Conservation (phyloP, 75 land plant genomes). For the Pinus tabuliformis region DNA sequence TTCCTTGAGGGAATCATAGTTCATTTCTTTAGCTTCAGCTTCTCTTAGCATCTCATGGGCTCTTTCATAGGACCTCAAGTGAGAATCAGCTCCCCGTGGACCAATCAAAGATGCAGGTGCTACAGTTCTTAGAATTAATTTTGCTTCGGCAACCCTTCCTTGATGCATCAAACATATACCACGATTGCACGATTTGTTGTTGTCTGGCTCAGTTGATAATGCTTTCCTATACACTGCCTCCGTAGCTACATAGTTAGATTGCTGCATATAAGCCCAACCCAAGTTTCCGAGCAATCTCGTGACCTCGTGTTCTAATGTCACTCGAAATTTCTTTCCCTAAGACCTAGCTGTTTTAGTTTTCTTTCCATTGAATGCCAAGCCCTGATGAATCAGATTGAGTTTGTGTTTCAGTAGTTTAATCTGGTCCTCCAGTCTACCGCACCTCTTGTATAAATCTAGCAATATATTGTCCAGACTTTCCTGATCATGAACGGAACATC, state of each 20-base stretch:
- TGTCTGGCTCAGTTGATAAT: constrained; percentile 76
- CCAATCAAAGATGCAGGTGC: constrained; percentile 67
- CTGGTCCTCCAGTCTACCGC: constrained; percentile 96
- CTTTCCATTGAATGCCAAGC: constrained; percentile 95
- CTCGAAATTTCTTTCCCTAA: constrained; percentile 98
- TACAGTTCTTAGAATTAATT: constrained; percentile 60
- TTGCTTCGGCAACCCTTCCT: constrained; percentile 84
- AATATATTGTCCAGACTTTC: constrained; percentile 96
- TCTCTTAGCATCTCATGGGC: constrained; percentile 96
- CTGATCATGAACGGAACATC: constrained; percentile 97
- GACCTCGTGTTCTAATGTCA: constrained; percentile 95
- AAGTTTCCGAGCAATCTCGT: constrained; percentile 92
- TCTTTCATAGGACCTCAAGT: constrained; percentile 90
- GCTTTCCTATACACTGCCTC: constrained; percentile 93
- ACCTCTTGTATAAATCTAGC: constrained; percentile 95
- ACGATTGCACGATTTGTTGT: constrained; percentile 97
- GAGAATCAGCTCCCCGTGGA: constrained; percentile 84
- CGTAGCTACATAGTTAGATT: constrained; percentile 78
- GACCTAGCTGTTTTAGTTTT: constrained; percentile 96
- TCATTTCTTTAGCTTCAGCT: constrained; percentile 35
- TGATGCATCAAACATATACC: constrained; percentile 98
- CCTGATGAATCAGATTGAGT: constrained; percentile 89
- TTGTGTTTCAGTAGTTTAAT: constrained; percentile 82
- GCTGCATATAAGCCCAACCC: constrained; percentile 99
- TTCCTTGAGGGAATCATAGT: constrained; percentile 53